These are phyloP conservation scores for Leccinum truebloodii DNA, from an alignment of 768 basidiomycete species.

Conservation along the genomic window DNA sequence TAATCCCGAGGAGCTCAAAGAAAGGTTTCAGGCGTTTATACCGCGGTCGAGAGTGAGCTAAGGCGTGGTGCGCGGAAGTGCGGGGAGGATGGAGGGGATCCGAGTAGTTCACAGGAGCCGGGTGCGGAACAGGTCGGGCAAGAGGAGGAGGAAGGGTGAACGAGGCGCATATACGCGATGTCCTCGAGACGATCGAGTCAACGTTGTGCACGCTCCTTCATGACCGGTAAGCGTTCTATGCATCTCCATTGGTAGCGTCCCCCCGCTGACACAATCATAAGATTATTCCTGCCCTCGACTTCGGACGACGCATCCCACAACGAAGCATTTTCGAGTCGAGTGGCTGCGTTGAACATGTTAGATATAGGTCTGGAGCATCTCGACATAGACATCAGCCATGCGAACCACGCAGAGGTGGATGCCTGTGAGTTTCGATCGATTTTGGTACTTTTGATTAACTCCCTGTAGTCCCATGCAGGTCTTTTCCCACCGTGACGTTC, in stretches of 20 bases:
- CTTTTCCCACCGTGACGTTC: no score
- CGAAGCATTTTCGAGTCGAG: slow-evolving; percentile 82
- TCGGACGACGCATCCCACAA: slow-evolving; percentile 86
- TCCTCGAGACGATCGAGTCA: slow-evolving; percentile 75
- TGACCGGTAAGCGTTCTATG: slow-evolving; percentile 56
- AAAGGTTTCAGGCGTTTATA: slow-evolving; percentile 71
- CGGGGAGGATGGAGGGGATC: slow-evolving; percentile 13
- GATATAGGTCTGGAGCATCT: slow-evolving; percentile 89
- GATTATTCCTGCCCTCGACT: slow-evolving; percentile 75
- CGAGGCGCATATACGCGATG: slow-evolving; percentile 51
- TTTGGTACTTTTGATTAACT: no score
- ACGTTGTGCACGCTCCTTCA: slow-evolving; percentile 76
- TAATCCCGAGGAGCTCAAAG: slow-evolving; percentile 50
- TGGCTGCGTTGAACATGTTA: slow-evolving; percentile 89
- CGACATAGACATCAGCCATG: slow-evolving; percentile 71
- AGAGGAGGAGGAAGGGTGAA: slow-evolving; percentile 38
- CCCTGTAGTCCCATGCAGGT: no score
- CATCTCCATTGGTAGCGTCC: no score
- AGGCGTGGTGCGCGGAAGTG: slow-evolving; percentile 22
- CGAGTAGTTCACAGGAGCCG: slow-evolving; percentile 18
- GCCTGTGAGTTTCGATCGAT: slow-evolving; percentile 11
- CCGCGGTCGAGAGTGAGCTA: slow-evolving; percentile 64
- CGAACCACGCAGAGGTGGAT: slow-evolving; percentile 51
- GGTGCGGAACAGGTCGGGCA: slow-evolving; percentile 9
- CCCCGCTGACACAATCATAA: slow-evolving; percentile 29